A percentile compares a stretch with the other conserved stretches of the same genome.
These are phyloP conservation scores for Lentinula guzmanii DNA, from an alignment of 768 basidiomycete genomes.

Conservation along the genomic window DNA sequence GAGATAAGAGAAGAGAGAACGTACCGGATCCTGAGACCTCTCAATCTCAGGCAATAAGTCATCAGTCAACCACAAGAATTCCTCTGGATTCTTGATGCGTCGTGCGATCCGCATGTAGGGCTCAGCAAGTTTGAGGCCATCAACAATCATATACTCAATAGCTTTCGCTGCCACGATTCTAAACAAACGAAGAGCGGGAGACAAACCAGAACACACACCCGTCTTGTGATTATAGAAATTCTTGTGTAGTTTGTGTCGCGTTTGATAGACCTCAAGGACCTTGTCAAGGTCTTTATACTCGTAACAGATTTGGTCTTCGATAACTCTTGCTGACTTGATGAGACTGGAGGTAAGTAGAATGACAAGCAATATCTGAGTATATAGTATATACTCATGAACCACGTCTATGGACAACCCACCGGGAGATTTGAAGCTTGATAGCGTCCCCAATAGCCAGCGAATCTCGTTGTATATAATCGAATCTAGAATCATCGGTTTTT, in stretches of 20 bases:
- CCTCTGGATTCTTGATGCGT: constrained; percentile 48
- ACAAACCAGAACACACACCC: constrained; percentile 27
- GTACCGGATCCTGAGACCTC: constrained; percentile 41
- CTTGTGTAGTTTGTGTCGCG: constrained; percentile 78
- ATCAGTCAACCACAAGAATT: constrained; percentile 65
- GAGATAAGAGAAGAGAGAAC: constrained; percentile 11
- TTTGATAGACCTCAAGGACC: constrained; percentile 67
- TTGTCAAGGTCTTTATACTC: constrained; percentile 77
- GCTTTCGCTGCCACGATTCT: constrained; percentile 47
- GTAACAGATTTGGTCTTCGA: constrained; percentile 72
- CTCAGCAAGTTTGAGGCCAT: constrained; percentile 66
- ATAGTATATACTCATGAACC: background rate
- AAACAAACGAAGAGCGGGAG: background rate
- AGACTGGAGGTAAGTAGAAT: constrained; percentile 34
- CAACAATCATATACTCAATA: constrained; percentile 82
- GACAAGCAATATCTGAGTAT: background rate
- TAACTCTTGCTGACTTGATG: constrained; percentile 68
- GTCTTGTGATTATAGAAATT: constrained; percentile 80
- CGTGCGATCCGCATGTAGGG: constrained; percentile 54
- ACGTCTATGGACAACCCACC: constrained; percentile 24
- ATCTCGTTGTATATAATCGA: constrained; percentile 80
- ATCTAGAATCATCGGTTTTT: constrained; percentile 30
- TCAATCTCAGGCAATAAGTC: constrained; percentile 59
- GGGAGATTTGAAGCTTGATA: constrained; percentile 42
- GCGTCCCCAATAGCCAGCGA: constrained; percentile 65